Conservation (phyloP, 1,284 basidiomycete genomes). For the Mycena sp. region DNA sequence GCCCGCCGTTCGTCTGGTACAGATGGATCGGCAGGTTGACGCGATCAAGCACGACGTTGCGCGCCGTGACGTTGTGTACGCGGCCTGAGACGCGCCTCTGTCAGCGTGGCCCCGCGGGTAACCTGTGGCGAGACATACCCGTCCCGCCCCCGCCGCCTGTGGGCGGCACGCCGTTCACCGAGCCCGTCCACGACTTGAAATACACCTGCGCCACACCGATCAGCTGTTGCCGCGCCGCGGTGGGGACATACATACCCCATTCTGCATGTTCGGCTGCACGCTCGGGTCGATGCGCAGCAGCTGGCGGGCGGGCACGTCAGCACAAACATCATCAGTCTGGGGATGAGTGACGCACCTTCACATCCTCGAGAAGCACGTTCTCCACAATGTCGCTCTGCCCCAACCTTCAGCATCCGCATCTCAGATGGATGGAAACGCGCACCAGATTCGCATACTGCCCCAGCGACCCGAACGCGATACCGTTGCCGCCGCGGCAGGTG, state of each 20-base stretch:
- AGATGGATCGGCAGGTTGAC: too few species aligned
- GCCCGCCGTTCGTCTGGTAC: too few species aligned
- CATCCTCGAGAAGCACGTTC: conserved; percentile 16
- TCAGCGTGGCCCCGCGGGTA: too few species aligned
- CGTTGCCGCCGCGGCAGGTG: conserved; percentile 56
- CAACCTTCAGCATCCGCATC: conserved; percentile 51
- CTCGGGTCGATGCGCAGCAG: conserved; percentile 46
- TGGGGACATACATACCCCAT: conserved; percentile 20
- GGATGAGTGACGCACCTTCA: conserved; percentile 54
- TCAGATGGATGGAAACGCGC: conserved; percentile 33
- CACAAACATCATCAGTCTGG: conserved; percentile 56
- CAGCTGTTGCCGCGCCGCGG: too few species aligned
- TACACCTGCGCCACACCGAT: too few species aligned
- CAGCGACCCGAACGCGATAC: conserved; percentile 71
- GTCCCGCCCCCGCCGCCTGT: too few species aligned
- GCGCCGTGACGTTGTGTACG: too few species aligned
- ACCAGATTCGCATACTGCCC: conserved; percentile 69
- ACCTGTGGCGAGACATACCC: too few species aligned
- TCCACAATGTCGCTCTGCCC: conserved; percentile 15
- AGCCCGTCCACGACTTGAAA: too few species aligned
- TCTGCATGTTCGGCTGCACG: conserved; percentile 19
- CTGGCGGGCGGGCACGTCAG: conserved; percentile 66
- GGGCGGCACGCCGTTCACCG: too few species aligned
- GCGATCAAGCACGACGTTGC: too few species aligned
- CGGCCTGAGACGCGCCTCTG: too few species aligned